Evolutionary conservation across 371 early-diverging fungal species (phyloP).

Genomic region (Haplosporangium sp.): DNA sequence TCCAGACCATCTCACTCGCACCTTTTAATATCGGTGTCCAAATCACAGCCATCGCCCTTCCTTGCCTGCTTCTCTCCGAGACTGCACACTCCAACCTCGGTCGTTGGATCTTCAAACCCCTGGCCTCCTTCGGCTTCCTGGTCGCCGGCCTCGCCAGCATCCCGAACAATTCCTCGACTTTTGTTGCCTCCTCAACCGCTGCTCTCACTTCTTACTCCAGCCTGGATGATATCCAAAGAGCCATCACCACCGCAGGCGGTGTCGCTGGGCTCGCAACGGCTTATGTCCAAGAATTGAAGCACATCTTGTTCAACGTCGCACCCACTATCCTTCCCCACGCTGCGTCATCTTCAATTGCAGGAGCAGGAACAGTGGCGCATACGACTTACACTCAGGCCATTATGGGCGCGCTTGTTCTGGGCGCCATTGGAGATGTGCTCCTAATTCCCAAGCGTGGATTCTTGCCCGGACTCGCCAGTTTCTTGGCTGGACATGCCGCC

Average conservation of each 20-base stretch:
- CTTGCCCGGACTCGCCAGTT: conserved; percentile 48
- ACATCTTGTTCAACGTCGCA: conserved; percentile 23
- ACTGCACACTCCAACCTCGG: conserved; percentile 28
- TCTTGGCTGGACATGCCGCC: conserved; percentile 49
- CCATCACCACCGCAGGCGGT: conserved; percentile 1
- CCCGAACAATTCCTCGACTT: conserved; percentile 12
- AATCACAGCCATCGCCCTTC: conserved; percentile 44
- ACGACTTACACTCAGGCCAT: conserved; percentile 49
- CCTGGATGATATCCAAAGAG: conserved; percentile 5
- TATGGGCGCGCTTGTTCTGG: conserved; percentile 42
- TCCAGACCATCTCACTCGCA: conserved; percentile 30
- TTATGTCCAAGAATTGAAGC: conserved; percentile 24
- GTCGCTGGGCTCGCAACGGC: conserved; percentile 3
- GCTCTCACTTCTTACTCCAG: conserved; percentile 10
- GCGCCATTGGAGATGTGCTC: conserved; percentile 45
- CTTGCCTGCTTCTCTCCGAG: conserved; percentile 42
- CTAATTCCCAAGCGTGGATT: conserved; percentile 42
- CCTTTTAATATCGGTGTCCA: conserved; percentile 48
- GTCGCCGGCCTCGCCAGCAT: conserved; percentile 43
- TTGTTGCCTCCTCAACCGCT: conserved; percentile 17
- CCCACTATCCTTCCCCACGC: conserved; percentile 22
- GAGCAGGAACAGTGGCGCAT: conserved; percentile 4
- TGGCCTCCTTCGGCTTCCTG: conserved; percentile 49
- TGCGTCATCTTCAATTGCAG: neutral
- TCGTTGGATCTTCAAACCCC: conserved; percentile 49